Base-by-base conservation (phyloP, 345 rosid species). In the Sisymbrium irio region DNA sequence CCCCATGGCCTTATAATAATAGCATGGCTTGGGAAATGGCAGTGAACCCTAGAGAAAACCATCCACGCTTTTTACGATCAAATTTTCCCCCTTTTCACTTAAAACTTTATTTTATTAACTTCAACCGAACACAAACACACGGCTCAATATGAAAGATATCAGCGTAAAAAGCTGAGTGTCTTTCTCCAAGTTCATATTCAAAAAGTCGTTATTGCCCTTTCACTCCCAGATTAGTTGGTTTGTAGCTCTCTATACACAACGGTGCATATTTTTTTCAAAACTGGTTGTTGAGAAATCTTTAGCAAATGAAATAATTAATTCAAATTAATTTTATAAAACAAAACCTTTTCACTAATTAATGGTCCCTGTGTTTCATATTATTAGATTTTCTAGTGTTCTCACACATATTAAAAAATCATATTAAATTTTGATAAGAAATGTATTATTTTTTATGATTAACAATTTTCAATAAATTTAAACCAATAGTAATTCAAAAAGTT, bases 81-180 rank as follows among this genome's bases (percentile, higher is more conserved):
- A 27, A 6, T 59, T 51, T 4, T 10, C 28, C 25, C 2, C 18
- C 57, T 8, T 61, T 53, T 36, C 51, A 27, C 15, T 53, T 61
- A 0, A 13, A 4, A 15, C 15, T 32, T 0, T 37, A 1, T 55
- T 55, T 46, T 14, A 65, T 42, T 76, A 6, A 4, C 36, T 14
- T 62, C 44, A 54, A 25, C 25, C 7, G 50, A 4, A 62, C 42
- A 9, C 72, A 63, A 46, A 76, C 71, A 68, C 78, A 60, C 70
- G 47, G 69, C 74, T 60, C 81, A 78, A 73, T 65, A 77, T 49
- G 19, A 65, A 71, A 57, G 40, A 5, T 76, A 65, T 19, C 77
- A 50, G 18, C 62, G 64, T 58, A 50, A 77, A 78, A 78, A 78
- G 78, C 74, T 78, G 78, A 14, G 11, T 27, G 66, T 18, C 81